These are phyloP conservation scores for Neostapfia colusana DNA, from an alignment of 176 grass and related monocot genomes.

Conservation along the genomic window DNA sequence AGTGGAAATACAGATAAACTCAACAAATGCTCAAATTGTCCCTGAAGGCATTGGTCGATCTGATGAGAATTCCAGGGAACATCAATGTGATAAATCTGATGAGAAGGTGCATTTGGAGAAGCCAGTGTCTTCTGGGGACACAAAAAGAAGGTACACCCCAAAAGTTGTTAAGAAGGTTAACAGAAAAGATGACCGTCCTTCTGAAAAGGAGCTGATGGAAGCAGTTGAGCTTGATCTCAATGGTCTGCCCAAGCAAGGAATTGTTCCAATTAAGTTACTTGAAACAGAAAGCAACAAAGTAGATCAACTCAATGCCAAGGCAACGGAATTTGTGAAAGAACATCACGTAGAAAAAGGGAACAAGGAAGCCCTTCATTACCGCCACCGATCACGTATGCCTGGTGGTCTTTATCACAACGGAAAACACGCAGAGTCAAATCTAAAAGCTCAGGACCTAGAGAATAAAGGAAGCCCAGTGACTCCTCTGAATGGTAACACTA, in stretches of 20 bases:
- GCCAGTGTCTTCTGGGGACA: constrained; percentile 28
- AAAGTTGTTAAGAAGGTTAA: constrained; percentile 45
- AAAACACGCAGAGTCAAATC: constrained; percentile 22
- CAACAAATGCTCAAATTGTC: constrained; percentile 51
- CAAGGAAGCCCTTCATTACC: neutral
- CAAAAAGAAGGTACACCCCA: constrained; percentile 30
- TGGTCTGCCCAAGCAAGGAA: constrained; percentile 51
- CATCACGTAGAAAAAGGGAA: constrained; percentile 52
- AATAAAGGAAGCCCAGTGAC: constrained; percentile 46
- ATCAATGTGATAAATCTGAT: constrained; percentile 33
- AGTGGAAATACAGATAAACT: constrained; percentile 37
- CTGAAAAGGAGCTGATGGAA: constrained; percentile 39
- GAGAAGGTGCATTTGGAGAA: constrained; percentile 38
- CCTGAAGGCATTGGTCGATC: constrained; percentile 8
- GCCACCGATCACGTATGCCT: constrained; percentile 24
- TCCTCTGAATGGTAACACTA: constrained; percentile 48
- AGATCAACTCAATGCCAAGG: constrained; percentile 34
- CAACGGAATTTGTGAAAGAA: constrained; percentile 27
- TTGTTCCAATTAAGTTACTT: constrained; percentile 39
- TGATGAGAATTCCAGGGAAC: constrained; percentile 36
- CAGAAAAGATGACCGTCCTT: constrained; percentile 23
- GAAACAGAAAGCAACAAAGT: constrained; percentile 34
- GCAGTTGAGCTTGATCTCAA: constrained; percentile 54
- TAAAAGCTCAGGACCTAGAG: constrained; percentile 36
- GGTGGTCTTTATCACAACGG: constrained; percentile 33